Conservation (phyloP, 768 basidiomycete genomes). For the Amanita inopinata region DNA sequence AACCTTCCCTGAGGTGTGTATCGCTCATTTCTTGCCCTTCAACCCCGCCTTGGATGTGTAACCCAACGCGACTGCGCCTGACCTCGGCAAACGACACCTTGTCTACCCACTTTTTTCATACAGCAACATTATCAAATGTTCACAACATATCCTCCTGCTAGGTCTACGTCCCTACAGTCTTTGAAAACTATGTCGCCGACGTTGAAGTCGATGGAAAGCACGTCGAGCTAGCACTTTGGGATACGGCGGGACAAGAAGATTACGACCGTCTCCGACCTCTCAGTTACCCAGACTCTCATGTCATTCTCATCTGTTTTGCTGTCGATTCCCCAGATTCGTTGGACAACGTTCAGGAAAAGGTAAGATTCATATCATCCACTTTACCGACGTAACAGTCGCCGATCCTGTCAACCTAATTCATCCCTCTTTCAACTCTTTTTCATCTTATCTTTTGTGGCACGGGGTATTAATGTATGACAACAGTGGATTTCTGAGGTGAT, state of each 20-base stretch:
- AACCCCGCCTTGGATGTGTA: too few relatives aligned
- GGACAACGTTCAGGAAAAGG: slow-evolving; percentile 99
- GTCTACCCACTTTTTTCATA: not conserved
- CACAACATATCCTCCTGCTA: slow-evolving; percentile 22
- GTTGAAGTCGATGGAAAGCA: slow-evolving; percentile 98
- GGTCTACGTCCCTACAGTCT: slow-evolving; percentile 99
- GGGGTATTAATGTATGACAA: too few relatives aligned
- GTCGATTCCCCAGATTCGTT: slow-evolving; percentile 97
- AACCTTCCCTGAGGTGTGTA: slow-evolving; percentile 84
- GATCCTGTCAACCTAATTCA: too few relatives aligned
- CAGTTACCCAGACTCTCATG: slow-evolving; percentile 98
- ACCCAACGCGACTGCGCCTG: too few relatives aligned
- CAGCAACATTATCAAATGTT: not conserved
- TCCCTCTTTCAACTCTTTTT: slow-evolving; percentile 5
- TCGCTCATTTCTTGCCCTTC: slow-evolving; percentile 6
- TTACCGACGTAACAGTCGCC: too few relatives aligned
- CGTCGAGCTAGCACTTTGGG: slow-evolving; percentile 98
- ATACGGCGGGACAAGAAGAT: slow-evolving; percentile 99
- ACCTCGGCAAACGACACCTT: not conserved
- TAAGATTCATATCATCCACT: slow-evolving; percentile 24
- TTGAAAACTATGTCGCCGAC: slow-evolving; percentile 99
- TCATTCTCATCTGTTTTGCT: slow-evolving; percentile 98
- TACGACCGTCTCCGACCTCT: slow-evolving; percentile 97
- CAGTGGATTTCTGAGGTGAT: slow-evolving; percentile 99
- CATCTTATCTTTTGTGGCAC: too few relatives aligned